Conservation (phyloP, 768 basidiomycete species). For the Mrakia frigida region DNA sequence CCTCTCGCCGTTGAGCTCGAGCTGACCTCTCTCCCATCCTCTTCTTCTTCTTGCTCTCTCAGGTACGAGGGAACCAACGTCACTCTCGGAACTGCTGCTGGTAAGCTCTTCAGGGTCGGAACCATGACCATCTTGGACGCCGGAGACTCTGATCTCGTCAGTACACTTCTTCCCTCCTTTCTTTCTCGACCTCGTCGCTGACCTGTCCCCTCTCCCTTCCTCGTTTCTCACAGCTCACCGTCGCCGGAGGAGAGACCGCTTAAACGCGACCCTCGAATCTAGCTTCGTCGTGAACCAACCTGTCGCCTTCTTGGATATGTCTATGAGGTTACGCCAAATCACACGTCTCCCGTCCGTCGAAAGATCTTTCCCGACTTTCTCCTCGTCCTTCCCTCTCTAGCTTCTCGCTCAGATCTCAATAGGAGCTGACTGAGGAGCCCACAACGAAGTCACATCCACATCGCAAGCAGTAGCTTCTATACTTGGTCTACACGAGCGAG, state of each 20-base stretch:
- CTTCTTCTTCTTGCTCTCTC: conserved; percentile 76
- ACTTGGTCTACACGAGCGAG: too few species aligned
- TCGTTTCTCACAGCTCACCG: conserved; percentile 17
- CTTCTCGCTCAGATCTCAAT: too few species aligned
- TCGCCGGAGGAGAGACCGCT: conserved; percentile 30
- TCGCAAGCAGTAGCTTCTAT: too few species aligned
- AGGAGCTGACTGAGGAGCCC: too few species aligned
- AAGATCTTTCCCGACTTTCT: too few species aligned
- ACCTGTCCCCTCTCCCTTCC: neutral
- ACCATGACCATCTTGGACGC: conserved; percentile 96
- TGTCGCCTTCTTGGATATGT: neutral
- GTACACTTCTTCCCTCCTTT: neutral
- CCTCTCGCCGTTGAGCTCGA: neutral
- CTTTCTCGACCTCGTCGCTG: neutral
- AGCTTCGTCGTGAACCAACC: neutral
- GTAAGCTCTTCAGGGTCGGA: conserved; percentile 98
- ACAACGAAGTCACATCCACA: too few species aligned
- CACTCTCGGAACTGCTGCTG: conserved; percentile 95
- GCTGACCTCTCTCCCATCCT: neutral
- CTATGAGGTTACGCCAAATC: neutral
- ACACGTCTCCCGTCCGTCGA: neutral
- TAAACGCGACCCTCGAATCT: conserved; percentile 10
- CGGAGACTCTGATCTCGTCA: conserved; percentile 90
- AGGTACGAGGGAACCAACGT: conserved; percentile 98
- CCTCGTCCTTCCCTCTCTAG: too few species aligned